Evolutionary conservation across 257 asterid species (phyloP).

Genomic region (Nicotiana attenuata): DNA sequence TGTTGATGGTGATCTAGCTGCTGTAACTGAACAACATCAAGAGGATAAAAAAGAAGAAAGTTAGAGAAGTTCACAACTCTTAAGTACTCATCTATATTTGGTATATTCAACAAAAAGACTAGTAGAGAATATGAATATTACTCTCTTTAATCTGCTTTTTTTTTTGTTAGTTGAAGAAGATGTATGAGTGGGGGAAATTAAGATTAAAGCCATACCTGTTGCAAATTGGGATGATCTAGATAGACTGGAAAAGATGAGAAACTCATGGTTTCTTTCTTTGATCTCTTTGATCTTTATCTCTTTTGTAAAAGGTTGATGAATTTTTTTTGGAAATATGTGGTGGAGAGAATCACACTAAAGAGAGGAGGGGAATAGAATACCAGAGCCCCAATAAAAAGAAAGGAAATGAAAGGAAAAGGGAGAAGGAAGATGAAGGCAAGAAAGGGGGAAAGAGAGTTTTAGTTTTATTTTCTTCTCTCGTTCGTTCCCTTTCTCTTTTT

Average conservation of each 20-base stretch:
- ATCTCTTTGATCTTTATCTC: conserved; percentile 24
- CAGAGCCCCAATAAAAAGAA: conserved; percentile 24
- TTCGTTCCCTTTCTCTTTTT: conserved; percentile 19
- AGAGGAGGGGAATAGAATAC: conserved; percentile 28
- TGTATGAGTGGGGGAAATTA: conserved; percentile 1
- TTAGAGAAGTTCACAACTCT: background rate
- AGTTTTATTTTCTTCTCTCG: conserved; percentile 12
- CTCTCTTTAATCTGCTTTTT: conserved; percentile 18
- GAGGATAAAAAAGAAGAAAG: background rate
- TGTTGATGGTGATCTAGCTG: conserved; percentile 26
- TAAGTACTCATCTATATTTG: background rate
- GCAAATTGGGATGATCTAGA: conserved; percentile 52
- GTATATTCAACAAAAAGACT: conserved; percentile 43
- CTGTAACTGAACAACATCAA: conserved; percentile 24
- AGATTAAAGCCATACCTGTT: conserved; percentile 33
- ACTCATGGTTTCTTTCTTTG: conserved; percentile 30
- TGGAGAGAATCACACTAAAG: conserved; percentile 27
- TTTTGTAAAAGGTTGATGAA: conserved; percentile 33
- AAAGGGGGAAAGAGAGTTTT: conserved; percentile 8
- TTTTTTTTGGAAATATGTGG: conserved; percentile 39
- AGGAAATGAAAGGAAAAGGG: conserved; percentile 7
- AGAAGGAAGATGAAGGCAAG: conserved; percentile 18
- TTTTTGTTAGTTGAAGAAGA: conserved; percentile 16
- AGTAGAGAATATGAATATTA: conserved; percentile 32
- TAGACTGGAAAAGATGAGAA: conserved; percentile 49